These are phyloP conservation scores for Neonectria neomacrospora DNA, from an alignment of 2,329 filamentous ascomycete species.

Conservation along the genomic window DNA sequence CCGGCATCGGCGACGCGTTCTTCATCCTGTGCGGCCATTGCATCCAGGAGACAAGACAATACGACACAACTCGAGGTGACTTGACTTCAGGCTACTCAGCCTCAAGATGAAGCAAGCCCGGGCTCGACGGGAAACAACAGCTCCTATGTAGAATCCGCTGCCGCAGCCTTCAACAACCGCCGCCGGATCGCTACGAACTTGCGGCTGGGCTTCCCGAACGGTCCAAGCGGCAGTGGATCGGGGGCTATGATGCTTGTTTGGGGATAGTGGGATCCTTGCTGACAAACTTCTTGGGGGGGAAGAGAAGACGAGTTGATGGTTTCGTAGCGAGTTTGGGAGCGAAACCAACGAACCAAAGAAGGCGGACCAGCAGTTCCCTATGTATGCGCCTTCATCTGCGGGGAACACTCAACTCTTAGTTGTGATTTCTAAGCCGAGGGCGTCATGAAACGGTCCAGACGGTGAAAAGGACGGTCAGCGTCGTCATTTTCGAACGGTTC, in stretches of 20 bases:
- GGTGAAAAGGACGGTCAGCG: constrained; percentile 12
- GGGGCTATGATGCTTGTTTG: constrained; percentile 12
- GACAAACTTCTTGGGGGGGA: not conserved
- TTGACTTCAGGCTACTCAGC: not conserved
- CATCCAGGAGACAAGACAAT: not conserved
- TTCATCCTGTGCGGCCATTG: constrained; percentile 31
- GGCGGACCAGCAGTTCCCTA: not conserved
- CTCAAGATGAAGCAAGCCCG: not conserved
- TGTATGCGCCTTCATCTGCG: too few species aligned
- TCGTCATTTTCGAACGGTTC: constrained; percentile 22
- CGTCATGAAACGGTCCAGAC: constrained; percentile 9
- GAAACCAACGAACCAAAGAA: not conserved
- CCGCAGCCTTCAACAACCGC: not conserved
- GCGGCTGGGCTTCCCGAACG: constrained; percentile 22
- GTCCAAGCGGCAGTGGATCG: not conserved
- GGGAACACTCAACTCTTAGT: not conserved
- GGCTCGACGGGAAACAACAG: not conserved
- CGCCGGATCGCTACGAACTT: constrained; percentile 3
- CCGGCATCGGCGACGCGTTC: constrained; percentile 27
- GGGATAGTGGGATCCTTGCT: constrained; percentile 14
- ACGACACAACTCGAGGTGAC: not conserved
- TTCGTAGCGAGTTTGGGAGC: not conserved
- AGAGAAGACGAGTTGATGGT: not conserved
- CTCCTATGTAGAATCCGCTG: not conserved
- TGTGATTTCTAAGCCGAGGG: constrained; percentile 19